Evolutionary conservation across 83 land plant genomes (phyloP), one percentile per base, ranked within the genome.

Genomic region (Isoetes engelmannii): DNA sequence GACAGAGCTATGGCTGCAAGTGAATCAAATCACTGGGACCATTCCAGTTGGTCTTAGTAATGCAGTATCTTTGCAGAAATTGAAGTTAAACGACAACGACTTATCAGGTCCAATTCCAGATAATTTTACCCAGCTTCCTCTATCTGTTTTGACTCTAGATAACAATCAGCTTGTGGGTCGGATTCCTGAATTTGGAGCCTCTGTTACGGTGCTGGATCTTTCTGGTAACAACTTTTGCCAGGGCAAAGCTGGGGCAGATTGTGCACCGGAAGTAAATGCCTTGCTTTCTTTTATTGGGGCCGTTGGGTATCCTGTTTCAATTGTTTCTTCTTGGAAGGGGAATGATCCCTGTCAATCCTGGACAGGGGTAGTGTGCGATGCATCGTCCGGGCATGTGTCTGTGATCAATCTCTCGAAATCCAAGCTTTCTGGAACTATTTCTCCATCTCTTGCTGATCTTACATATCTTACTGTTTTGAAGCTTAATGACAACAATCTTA

Each of bases 301-400:
- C 7, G 62, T 88, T 63, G 75, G 79, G 70, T 90, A 81, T 65
- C 96, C 92, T 13, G 37, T 17, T 4, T 48, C 53, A 42, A 74
- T 87, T 44, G 77, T 78, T 28, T 6, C 45, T 17, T 57, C 76
- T 5, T 90, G 96, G 96, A 45, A 65, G 5, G 96, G 96, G 20
- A 90, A 87, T 76, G 53, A 84, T 71, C 89, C 96, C 0, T 90
- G 96, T 53, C 42, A 15, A 46, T 60, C 60, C 8, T 85, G 91
- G 96, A 7, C 70, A 0, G 92, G 96, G 42, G 47, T 87, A 13
- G 45, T 21, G 6, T 90, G 96, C 69, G 54, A 59, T 48, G n/a
- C 20, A 0, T 41, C 45, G 8, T 7, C 71, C 13, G 42, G 50
- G 0, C 58, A 65, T 10, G 80, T 87, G 15, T 47, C 48, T 63